Evolutionary conservation across 805 yeast species (phyloP), one percentile per base, ranked within the genome.

Genomic region (Candida montana): DNA sequence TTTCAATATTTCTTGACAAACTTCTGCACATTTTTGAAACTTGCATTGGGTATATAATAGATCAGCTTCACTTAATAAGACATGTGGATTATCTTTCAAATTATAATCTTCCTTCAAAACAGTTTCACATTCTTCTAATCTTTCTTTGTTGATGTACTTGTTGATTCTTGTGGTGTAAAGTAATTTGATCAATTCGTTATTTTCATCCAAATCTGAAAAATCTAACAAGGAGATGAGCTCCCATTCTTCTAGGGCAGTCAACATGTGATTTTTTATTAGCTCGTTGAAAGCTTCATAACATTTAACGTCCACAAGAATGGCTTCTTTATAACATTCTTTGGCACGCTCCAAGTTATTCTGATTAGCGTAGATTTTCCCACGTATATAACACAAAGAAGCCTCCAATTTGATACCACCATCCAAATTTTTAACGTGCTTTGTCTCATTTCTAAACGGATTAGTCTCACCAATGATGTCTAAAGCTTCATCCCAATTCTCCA

Each of bases 231-330:
- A 65, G 9, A 89, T 59, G 29, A 93, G 72, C 29, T 82, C 87
- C 93, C 95, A 85, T 62, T 89, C 95, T 55, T 91, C 97, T 15
- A 68, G 62, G 0, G 97, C 95, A 0, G 93, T 75, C 63, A 91
- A 65, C 52, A 88, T 71, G 54, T 81, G 82, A 51, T 83, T 83
- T 33, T 74, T 65, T 2, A 85, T 73, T 38, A 91, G 71, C 56
- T 84, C 89, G 52, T 85, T 77, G 58, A 88, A 88, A 1, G 98
- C 97, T 51, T 91, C 99, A 59, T 70, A 91, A 62, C 97, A 93
- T 59, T 89, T 87, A 7, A 85, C 89, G 61, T 91, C 98, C 2
- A 86, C 87, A 50, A 77, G 52, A 0, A 90, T 79, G 1, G 98
- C 96, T 55, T 88, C 96, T 55, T 80, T 79, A 53, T 79, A 89